These are phyloP conservation scores for Phoma herbarum DNA, from an alignment of 2,329 filamentous ascomycete genomes.

Conservation along the genomic window DNA sequence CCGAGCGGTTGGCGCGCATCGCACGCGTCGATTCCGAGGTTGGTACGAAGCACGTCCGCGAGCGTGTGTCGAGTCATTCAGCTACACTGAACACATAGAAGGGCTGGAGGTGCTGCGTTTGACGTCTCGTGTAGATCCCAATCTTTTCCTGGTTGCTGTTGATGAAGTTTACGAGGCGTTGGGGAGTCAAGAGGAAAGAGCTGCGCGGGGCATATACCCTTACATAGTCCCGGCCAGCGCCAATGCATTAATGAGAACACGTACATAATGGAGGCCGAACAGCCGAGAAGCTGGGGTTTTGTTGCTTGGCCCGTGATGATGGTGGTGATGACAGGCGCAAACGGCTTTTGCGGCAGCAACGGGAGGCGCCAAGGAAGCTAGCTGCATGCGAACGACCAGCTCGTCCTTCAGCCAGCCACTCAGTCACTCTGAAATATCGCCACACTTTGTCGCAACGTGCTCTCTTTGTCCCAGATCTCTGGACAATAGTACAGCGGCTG, in stretches of 20 bases:
- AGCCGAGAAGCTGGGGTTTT: neutral
- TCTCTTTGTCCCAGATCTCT: neutral
- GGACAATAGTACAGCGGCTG: neutral
- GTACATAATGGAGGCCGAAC: neutral
- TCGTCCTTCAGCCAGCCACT: neutral
- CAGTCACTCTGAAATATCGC: too few species aligned
- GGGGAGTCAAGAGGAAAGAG: neutral
- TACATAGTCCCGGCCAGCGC: neutral
- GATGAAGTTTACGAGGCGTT: conserved; percentile 2
- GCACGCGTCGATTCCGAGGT: neutral
- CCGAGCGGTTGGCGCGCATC: neutral
- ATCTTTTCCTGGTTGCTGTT: neutral
- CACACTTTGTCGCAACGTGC: neutral
- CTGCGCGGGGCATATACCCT: conserved; percentile 5
- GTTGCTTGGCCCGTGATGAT: neutral
- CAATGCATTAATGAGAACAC: conserved; percentile 2
- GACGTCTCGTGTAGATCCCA: neutral
- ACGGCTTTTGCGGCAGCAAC: neutral
- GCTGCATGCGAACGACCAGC: neutral
- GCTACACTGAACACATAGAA: neutral
- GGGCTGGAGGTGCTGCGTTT: neutral
- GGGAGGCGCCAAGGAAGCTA: conserved; percentile 1
- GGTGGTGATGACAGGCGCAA: neutral
- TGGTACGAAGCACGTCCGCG: neutral
- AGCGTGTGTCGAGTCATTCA: neutral